Evolutionary conservation across 1,139 yeast genomes (phyloP).

Genomic region (Yamadazyma diddensiae): DNA sequence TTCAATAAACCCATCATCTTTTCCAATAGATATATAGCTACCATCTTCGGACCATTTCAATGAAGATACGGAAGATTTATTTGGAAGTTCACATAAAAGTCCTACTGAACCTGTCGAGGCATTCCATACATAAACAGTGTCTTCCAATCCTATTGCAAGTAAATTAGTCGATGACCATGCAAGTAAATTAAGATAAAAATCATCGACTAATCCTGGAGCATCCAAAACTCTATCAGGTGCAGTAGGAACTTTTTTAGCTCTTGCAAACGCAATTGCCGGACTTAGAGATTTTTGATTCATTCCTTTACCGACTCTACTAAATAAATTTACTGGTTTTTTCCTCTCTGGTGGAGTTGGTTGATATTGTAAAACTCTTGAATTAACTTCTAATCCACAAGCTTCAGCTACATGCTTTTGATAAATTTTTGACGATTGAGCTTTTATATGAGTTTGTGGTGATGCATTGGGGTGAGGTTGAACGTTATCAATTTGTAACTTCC

Average conservation of each 20-base stretch:
- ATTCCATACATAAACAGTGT: slow-evolving; percentile 88
- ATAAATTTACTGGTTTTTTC: slow-evolving; percentile 52
- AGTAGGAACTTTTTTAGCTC: slow-evolving; percentile 71
- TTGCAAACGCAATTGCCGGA: slow-evolving; percentile 51
- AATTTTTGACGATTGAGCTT: slow-evolving; percentile 66
- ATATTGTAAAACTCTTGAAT: slow-evolving; percentile 81
- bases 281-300: slow-evolving; percentile 20
- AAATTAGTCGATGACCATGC: slow-evolving; percentile 86
- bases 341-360: slow-evolving; percentile 85
- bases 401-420: slow-evolving; percentile 88
- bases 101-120: slow-evolving; percentile 83
- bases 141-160: slow-evolving; percentile 86
- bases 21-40: slow-evolving; percentile 79
- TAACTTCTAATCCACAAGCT: slow-evolving; percentile 88
- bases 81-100: slow-evolving; percentile 57
- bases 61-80: slow-evolving; percentile 60
- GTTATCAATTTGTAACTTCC: slow-evolving; percentile 31
- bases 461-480: slow-evolving; percentile 44
- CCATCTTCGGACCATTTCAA: slow-evolving; percentile 93
- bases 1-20: slow-evolving; percentile 80
- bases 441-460: slow-evolving; percentile 54
- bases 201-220: slow-evolving; percentile 94
- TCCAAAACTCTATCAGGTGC: slow-evolving; percentile 93
- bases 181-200: slow-evolving; percentile 81
- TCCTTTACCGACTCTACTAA: slow-evolving; percentile 17